Evolutionary conservation across 306 rosid genomes (phyloP), one percentile per base, ranked within the genome.

Genomic region (Canavalia gladiata): DNA sequence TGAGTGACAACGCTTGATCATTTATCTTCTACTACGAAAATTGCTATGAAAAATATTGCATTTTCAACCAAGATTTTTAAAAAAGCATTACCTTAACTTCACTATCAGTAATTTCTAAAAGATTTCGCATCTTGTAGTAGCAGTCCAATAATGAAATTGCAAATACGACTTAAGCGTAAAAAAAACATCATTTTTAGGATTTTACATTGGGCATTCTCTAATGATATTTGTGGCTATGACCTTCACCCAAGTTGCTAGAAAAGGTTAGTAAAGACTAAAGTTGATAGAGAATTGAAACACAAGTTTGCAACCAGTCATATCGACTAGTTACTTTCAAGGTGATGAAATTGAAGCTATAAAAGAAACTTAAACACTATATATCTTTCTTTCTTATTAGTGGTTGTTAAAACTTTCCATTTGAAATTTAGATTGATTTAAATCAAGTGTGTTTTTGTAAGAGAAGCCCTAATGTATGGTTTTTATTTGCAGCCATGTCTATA

Each of bases 161-260:
- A 18, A 18, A 18, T 18, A 18, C 0, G 25, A 18, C 25, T 18
- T 18, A 18, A 18, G 25, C 25, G 25, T 18, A 18, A 18, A 18
- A 18, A 0, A 18, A 0, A 18, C 25, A 18, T 18, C 25, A 18
- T 18, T 18, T 18, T 18, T 18, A 18, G 25, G 25, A 18, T 18
- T 18, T 18, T 18, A 18, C 25, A 18, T 18, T 95, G 99, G 99
- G 84, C 98, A n/a, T 93, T 88, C 82, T 91, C 94, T 59, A 91
- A 97, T 78, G 89, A 83, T 79, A 86, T 91, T 4, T 95, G 99
- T 88, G 94, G 91, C 75, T 93, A 89, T 89, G 99, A 95, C 37
- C 94, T 95, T 43, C 98, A 93, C 39, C 98, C 99, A 78, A 89
- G 77, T 77, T 95, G 98, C 73, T 89, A 43, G 92, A 89, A 74